Base-by-base conservation (phyloP, 2,329 filamentous ascomycete genomes). In the Dactylellina parvicollis region DNA sequence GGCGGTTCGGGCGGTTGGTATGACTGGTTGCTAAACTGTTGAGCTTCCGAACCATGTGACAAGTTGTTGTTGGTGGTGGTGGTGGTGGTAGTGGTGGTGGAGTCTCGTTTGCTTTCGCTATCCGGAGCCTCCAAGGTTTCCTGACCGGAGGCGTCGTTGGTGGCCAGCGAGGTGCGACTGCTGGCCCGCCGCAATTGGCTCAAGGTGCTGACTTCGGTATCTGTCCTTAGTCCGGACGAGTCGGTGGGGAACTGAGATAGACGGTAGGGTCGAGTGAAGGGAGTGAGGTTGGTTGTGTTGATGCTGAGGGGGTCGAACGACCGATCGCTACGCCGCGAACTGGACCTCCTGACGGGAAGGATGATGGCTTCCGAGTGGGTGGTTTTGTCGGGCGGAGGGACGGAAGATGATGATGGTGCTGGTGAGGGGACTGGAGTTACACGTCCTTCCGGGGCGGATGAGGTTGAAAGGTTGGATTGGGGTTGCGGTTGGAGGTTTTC, bases 211-310 rank as follows among this genome's bases (percentile, higher is more conserved):
- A n/a, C 8, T 20, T 64, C 66, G n/a, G 67, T 54, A 38, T 73
- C 67, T 3, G 66, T 55, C 30, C 65, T 32, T 12, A 65, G 40
- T 32, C 46, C 69, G 12, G 69, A 55, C 5, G 60, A 55, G 26
- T 71, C 66, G 1, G 52, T 54, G 46, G 67, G 60, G 47, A 60
- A 66, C 22, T 66, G 69, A 36, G 69, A 47, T 18, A 73, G 36
- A 28, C 55, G 69, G n/a, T 73, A 66, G 20, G 60, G 54, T 14
- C 69, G 60, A 10, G 52, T 40, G 28, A 69, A 60, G 34, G 55
- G 44, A 60, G 69, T 60, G 20, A 72, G 67, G 69, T 73, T 73
- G 54, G 69, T 73, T 57, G 69, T 73, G 54, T 73, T 73, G 69
- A 73, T 65, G 61, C 60, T 65, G 52, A 65, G 54, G 28, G 55